These are phyloP conservation scores for Alternaria gansuensis DNA, from an alignment of 2,329 filamentous ascomycete genomes.

Conservation along the genomic window DNA sequence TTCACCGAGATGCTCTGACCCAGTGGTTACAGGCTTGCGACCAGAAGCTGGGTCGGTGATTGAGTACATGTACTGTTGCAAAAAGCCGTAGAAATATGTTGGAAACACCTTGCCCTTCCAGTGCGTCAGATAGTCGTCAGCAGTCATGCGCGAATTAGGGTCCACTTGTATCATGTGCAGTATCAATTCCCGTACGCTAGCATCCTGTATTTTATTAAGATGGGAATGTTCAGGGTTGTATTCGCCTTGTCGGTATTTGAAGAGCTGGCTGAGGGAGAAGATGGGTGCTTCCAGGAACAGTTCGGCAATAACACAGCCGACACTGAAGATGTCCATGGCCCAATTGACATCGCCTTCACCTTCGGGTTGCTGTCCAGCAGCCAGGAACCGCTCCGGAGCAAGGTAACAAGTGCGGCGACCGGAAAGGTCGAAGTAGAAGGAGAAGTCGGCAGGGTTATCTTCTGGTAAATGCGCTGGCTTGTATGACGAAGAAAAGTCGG, in stretches of 20 bases:
- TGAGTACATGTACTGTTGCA: slow-evolving; percentile 97
- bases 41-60: slow-evolving; percentile 91
- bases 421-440: slow-evolving; percentile 96
- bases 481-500: slow-evolving; percentile 96
- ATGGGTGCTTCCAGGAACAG: slow-evolving; percentile 94
- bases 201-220: slow-evolving; percentile 85
- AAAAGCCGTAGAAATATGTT: slow-evolving; percentile 94
- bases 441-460: slow-evolving; percentile 96
- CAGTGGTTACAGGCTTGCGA: slow-evolving; percentile 73
- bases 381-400: slow-evolving; percentile 89
- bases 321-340: slow-evolving; percentile 99
- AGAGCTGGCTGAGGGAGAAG: slow-evolving; percentile 96
- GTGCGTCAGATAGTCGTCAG: slow-evolving; percentile 91
- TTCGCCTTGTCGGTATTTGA: slow-evolving; percentile 90
- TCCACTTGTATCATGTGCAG: slow-evolving; percentile 96
- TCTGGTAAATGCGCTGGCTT: slow-evolving; percentile 94
- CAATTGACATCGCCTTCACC: slow-evolving; percentile 73
- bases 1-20: slow-evolving; percentile 78
- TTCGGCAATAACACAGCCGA: slow-evolving; percentile 95
- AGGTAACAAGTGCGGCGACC: slow-evolving; percentile 92
- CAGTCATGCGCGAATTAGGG: slow-evolving; percentile 88
- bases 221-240: slow-evolving; percentile 87
- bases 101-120: slow-evolving; percentile 94
- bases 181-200: slow-evolving; percentile 86
- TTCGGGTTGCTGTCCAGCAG: slow-evolving; percentile 71